Evolutionary conservation across 2,329 filamentous ascomycete genomes (phyloP), one percentile per base, ranked within the genome.

Genomic region (Fusarium sp.): DNA sequence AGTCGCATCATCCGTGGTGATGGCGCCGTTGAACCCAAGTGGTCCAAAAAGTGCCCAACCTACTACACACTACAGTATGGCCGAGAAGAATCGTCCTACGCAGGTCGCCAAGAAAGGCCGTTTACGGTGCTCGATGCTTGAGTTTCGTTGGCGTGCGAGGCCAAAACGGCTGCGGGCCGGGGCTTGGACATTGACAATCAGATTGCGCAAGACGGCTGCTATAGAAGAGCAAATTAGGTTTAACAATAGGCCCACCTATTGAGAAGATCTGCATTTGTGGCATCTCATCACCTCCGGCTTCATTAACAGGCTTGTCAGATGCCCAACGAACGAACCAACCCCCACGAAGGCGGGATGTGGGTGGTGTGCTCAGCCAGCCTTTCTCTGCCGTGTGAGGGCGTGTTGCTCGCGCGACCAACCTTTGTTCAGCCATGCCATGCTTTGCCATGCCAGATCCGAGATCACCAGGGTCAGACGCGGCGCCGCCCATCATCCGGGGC

Each of bases 111-210:
- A 76, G 64, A 27, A 18, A 43, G 43, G 25, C 50, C 50, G 50
- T 54, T 50, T 48, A 61, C 27, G 45, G 57, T 61, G 43, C 48
- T 60, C 37, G 56, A 39, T 54, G 39, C 54, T 57, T 57, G 43
- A 48, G 61, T 58, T 64, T 35, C 16, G 35, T 58, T 41, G n/a
- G 20, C 32, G 23, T 39, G 45, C 45, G 34, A 56, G 63, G 56
- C 56, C 34, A 57, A 63, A 70, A 66, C 58, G 50, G 63, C 54
- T 61, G 35, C 62, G 45, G 71, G 43, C 76, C 65, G 71, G 71
- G 70, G 45, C 45, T 65, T 54, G 54, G 27, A 57, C 30, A 62
- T 50, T 18, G 52, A 62, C 45, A 20, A 54, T 43, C 34, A 16
- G 23, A 63, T 54, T 54, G 48, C 27, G 27, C 32, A 61, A 30